phyloP scores from a whole-genome alignment of 192 early-diverging fungal genomes.

The Phycomyces blakesleeanus region DNA sequence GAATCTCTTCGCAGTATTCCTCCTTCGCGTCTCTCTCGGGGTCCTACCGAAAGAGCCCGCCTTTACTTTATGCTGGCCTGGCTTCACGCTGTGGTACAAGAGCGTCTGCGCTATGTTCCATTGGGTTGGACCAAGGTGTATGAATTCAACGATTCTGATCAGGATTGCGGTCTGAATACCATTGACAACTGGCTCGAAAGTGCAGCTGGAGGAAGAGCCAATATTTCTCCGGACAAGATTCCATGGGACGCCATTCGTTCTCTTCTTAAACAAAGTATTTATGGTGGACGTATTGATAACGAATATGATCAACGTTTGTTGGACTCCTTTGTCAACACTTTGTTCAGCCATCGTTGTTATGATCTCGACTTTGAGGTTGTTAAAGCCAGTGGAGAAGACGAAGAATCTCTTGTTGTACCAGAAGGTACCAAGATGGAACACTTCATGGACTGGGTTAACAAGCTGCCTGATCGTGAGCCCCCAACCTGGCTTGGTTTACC shows the following conservation, averaged over 20 bases:
- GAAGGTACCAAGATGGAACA: conserved; percentile 84
- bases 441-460: conserved; percentile 86
- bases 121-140: conserved; percentile 97
- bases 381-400: conserved; percentile 20
- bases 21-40: conserved; percentile 47
- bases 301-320: conserved; percentile 85
- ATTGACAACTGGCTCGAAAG: conserved; percentile 92
- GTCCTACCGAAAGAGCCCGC: conserved; percentile 82
- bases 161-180: conserved; percentile 83
- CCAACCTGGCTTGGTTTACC: conserved; percentile 97
- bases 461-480: conserved; percentile 87
- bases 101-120: conserved; percentile 95
- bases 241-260: conserved; percentile 93
- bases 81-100: conserved; percentile 92
- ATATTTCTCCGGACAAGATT: conserved; percentile 91
- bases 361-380: conserved; percentile 65
- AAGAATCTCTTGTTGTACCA: conserved; percentile 61
- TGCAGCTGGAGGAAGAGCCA: conserved; percentile 73
- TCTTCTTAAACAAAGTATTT: conserved; percentile 84
- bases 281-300: conserved; percentile 96
- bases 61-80: conserved; percentile 95
- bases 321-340: conserved; percentile 76
- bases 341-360: conserved; percentile 79
- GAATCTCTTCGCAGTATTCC: conserved; percentile 75
- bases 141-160: conserved; percentile 98